Evolutionary conservation across 192 early-diverging fungal species (phyloP), one percentile per base, ranked within the genome.

Genomic region (Coemansia sp.): DNA sequence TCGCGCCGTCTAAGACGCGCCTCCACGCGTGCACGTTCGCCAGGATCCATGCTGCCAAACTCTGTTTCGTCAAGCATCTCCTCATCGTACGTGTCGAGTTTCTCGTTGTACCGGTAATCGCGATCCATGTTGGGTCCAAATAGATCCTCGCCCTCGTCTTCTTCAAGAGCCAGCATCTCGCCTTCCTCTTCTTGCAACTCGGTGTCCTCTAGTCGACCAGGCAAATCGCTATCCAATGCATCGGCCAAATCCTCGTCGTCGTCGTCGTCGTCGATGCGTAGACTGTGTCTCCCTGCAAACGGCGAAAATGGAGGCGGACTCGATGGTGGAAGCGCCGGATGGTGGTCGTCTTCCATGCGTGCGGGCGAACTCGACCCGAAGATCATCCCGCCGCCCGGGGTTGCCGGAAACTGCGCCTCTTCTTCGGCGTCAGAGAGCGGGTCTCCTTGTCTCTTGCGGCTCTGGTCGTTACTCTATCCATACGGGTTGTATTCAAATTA

Each of bases 91-190:
- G 63, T 46, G 78, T 98, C 96, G 33, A 90, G 72, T 5, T 63
- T 35, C 40, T 64, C 80, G 71, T 95, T 93, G 53, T 86, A 79
- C 16, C 66, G 77, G 74, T 98, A 98, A 74, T 98, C 96, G 34
- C 83, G 85, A 63, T 94, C 92, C 84, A 96, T 87, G 51, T 86
- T 85, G 21, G 88, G 87, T 13, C 90, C 92, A 84, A 94, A 95
- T 67, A 99, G 82, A 81, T 99, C 94, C 70, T 95, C 94, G 15
- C 95, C 97, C 55, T 93, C 88, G 28, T 86, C 90, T 16, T 92
- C 87, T 35, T 87, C 83, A 20, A 68, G 58, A 12, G 72, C 69
- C 35, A 81, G 60, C 55, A 74, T 56, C 65, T 78, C 76, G 28
- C 68, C 82, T 51, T 81, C 82, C 13, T 78, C 70, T 25, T 79